These are phyloP conservation scores for Ascochyta lentis DNA, from an alignment of 2,329 filamentous ascomycete species.

Conservation along the genomic window DNA sequence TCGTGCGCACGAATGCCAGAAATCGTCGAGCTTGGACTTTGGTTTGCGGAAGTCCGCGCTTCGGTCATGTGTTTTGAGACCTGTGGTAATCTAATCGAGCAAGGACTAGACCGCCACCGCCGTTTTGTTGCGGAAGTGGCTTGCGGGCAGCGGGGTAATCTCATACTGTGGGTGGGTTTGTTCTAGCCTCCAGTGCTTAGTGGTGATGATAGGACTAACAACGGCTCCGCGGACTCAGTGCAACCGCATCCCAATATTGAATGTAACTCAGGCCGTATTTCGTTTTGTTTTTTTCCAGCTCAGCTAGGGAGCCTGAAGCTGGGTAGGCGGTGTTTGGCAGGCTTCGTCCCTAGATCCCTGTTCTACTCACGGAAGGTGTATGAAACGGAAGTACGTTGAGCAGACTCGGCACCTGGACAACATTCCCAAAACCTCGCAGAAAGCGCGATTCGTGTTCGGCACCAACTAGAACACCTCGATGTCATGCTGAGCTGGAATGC, in stretches of 20 bases:
- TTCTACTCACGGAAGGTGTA: too few species aligned
- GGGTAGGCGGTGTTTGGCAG: too few species aligned
- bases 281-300: neutral
- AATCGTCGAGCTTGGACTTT: neutral
- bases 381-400: neutral
- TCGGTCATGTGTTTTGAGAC: neutral
- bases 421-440: neutral
- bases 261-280: neutral
- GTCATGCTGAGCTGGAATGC: neutral
- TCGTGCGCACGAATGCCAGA: neutral
- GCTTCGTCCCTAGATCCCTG: too few species aligned
- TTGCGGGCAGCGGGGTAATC: conserved; percentile 8
- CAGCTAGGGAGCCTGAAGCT: too few species aligned
- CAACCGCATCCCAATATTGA: neutral
- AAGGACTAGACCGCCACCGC: conserved; percentile 1
- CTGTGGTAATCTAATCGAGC: neutral
- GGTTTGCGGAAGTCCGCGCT: neutral
- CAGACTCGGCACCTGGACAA: neutral
- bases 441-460: neutral
- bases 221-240: neutral
- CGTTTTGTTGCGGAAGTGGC: conserved; percentile 5
- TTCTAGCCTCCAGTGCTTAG: neutral
- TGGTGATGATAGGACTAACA: neutral
- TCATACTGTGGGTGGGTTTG: conserved; percentile 1
- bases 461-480: neutral